These are phyloP conservation scores for Ogataea minuta DNA, from an alignment of 805 yeast species.

Conservation along the genomic window DNA sequence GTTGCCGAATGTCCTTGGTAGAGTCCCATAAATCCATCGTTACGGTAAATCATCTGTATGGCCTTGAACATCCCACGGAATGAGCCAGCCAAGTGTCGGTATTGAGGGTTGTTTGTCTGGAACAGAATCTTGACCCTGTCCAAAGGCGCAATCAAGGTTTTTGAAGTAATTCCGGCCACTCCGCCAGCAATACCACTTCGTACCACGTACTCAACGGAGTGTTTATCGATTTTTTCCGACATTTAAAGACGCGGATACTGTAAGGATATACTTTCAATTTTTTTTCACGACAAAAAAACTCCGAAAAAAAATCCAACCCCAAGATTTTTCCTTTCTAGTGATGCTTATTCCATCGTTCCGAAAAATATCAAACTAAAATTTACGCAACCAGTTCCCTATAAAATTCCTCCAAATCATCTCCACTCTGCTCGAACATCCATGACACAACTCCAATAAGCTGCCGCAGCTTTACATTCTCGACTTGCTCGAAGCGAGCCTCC, in stretches of 20 bases:
- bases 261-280: neutral
- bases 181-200: constrained; percentile 94
- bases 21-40: constrained; percentile 77
- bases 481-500: constrained; percentile 19
- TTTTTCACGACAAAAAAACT: constrained; percentile 2
- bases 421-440: constrained; percentile 24
- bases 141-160: constrained; percentile 90
- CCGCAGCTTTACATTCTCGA: constrained; percentile 23
- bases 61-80: constrained; percentile 75
- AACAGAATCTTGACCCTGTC: constrained; percentile 93
- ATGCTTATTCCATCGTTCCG: constrained; percentile 8
- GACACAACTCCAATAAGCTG: constrained; percentile 28
- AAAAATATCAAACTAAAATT: neutral
- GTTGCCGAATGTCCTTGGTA: constrained; percentile 97
- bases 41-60: constrained; percentile 56
- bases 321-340: constrained; percentile 12
- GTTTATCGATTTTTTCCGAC: constrained; percentile 51
- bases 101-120: constrained; percentile 93
- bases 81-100: constrained; percentile 74
- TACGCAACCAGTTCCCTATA: constrained; percentile 7
- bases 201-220: constrained; percentile 71
- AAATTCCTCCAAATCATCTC: constrained; percentile 10
- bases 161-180: constrained; percentile 92
- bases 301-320: constrained; percentile 1
- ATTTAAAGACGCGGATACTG: neutral